Evolutionary conservation across 441 rosid genomes (phyloP), one percentile per base, ranked within the genome.

Genomic region (Biscutella laevigata): DNA sequence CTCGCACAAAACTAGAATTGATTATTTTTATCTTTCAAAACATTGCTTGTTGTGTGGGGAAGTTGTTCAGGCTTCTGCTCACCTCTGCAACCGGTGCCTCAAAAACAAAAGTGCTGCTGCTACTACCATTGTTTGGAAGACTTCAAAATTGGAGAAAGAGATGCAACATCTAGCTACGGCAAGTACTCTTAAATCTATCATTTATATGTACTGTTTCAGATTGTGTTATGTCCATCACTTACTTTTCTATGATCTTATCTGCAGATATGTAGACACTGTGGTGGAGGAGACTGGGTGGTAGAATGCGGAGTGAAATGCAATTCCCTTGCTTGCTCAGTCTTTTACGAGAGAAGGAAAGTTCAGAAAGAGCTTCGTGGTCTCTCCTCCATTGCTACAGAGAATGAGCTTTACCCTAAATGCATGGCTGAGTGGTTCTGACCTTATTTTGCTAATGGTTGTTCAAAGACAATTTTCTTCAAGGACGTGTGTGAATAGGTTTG

Each of bases 231-330:
- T 63, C 17, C 17, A 56, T 56, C 26, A 7, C 24, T 63, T 38
- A 28, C 49, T 35, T 4, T 11, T 11, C 3, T 12, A 36, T 15
- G 34, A 43, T 47, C 53, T 3, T 56, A 25, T 19, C 25, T 59
- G 77, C 75, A 88, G 98, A 81, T 92, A 66, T 92, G 96, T 58
- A 67, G 86, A 49, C 87, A 92, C 11, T 92, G 98, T 73, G 95
- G 98, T 48, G 98, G 98, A 2, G 98, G 95, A 24, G 96, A 88
- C 71, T 92, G 98, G 98, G 53, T 92, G 35, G 54, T 88, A 71
- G 86, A 86, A 49, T 70, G 74, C 6, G 98, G 98, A 53, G 79
- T 92, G 54, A 92, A 86, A 67, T 92, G 98, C 75, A 74, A 64
- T 30, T 88, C 95, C 0, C 94, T 88, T 0, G 94, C 94, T 5